These are phyloP conservation scores for Erythrophleum fordii DNA, from an alignment of 306 rosid genomes.

Conservation along the genomic window DNA sequence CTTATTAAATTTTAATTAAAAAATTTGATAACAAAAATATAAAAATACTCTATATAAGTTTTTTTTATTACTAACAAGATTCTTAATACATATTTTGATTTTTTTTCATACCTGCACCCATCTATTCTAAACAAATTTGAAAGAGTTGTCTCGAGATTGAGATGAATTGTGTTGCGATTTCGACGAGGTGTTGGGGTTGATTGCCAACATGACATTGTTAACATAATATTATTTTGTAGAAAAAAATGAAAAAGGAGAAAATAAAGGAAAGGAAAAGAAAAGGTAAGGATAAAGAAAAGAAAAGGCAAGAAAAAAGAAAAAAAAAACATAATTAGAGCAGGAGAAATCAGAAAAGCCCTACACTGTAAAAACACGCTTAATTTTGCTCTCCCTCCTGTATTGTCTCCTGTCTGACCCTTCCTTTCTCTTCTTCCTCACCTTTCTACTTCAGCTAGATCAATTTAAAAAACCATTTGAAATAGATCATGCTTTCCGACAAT, in stretches of 20 bases:
- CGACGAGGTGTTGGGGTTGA: no score
- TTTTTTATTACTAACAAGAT: not conserved
- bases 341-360: conserved; percentile 46
- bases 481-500: conserved; percentile 25
- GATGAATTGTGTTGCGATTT: no score
- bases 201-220: not conserved
- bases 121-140: not conserved
- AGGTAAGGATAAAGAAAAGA: not conserved
- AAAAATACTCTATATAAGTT: no score
- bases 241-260: not conserved
- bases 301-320: not conserved
- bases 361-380: conserved; percentile 48
- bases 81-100: not conserved
- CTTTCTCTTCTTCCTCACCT: not conserved
- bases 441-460: conserved; percentile 54
- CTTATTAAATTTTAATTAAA: no score
- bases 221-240: not conserved
- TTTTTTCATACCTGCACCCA: not conserved
- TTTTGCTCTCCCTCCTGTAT: conserved; percentile 38
- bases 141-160: not conserved
- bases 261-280: conserved; percentile 10
- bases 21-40: no score
- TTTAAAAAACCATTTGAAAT: conserved; percentile 46
- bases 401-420: not conserved
- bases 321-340: not conserved